Conservation (phyloP, 2,329 filamentous ascomycete genomes). For the Diaporthe australafricana region DNA sequence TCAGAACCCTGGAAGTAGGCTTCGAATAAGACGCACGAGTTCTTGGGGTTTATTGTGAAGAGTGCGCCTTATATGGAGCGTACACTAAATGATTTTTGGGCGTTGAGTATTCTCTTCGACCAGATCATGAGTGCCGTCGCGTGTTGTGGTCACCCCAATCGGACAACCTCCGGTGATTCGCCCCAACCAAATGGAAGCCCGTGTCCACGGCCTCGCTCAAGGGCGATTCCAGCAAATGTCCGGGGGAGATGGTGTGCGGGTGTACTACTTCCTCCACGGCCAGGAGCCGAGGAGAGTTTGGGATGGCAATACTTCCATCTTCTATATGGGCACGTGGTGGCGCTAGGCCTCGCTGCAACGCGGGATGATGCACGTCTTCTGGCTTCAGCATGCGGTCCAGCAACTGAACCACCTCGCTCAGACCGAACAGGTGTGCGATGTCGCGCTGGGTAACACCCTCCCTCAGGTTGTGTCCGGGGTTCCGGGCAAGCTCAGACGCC, state of each 20-base stretch:
- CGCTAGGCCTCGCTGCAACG: background rate
- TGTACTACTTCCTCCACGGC: slow-evolving; percentile 11
- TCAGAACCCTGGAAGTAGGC: too few relatives aligned
- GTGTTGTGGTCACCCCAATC: background rate
- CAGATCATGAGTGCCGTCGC: background rate
- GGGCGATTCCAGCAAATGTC: slow-evolving; percentile 17
- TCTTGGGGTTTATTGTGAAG: background rate
- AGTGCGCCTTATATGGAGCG: background rate
- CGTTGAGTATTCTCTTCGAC: background rate
- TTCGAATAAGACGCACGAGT: background rate
- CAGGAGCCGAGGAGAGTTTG: background rate
- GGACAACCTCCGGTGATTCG: slow-evolving; percentile 5
- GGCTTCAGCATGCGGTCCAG: slow-evolving; percentile 25
- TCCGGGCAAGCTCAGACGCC: slow-evolving; percentile 10
- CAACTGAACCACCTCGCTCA: slow-evolving; percentile 13
- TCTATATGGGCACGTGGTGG: background rate
- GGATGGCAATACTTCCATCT: slow-evolving; percentile 10
- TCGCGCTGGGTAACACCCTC: slow-evolving; percentile 23
- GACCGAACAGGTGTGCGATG: background rate
- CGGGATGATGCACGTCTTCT: background rate
- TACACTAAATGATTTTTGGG: background rate
- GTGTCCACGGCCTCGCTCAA: slow-evolving; percentile 27
- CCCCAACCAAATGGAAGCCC: slow-evolving; percentile 38
- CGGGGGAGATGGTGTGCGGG: slow-evolving; percentile 28
- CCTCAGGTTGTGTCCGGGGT: slow-evolving; percentile 10